A percentile compares a stretch with the other conserved stretches of the same genome.
Conservation (phyloP, 2,329 filamentous ascomycete species). For the Nemania sp. region DNA sequence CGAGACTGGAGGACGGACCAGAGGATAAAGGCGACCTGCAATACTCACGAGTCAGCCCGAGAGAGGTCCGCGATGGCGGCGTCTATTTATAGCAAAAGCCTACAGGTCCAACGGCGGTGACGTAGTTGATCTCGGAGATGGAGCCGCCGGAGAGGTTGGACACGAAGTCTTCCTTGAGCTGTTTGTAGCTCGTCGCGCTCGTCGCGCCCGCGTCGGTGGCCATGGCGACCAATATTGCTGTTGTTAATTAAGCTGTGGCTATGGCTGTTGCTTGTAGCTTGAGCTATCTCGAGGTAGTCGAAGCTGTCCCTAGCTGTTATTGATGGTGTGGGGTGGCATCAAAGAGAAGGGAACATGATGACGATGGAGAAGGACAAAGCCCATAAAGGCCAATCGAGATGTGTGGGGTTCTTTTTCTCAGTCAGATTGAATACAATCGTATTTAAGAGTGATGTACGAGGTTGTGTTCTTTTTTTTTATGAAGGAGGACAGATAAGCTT, state of each 20-base stretch:
- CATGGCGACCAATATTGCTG: conserved; percentile 27
- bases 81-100: background rate
- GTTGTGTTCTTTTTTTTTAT: too few species aligned
- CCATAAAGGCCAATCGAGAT: background rate
- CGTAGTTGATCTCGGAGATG: conserved; percentile 82
- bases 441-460: too few species aligned
- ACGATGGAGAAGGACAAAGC: background rate
- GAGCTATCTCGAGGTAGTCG: too few species aligned
- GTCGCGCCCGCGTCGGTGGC: conserved; percentile 43
- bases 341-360: background rate
- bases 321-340: background rate
- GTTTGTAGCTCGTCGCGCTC: conserved; percentile 72
- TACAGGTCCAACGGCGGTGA: conserved; percentile 86
- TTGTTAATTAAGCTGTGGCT: background rate
- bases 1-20: conserved; percentile 90
- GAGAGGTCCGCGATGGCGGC: background rate
- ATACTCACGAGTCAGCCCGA: conserved; percentile 24
- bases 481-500: too few species aligned
- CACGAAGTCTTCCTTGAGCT: conserved; percentile 92
- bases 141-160: conserved; percentile 85
- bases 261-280: too few species aligned
- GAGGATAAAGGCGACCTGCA: conserved; percentile 77
- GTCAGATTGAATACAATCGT: too few species aligned
- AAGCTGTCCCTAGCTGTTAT: background rate
- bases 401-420: background rate